Evolutionary conservation across 768 basidiomycete species (phyloP).

Genomic region (Boletus tomentosulus): DNA sequence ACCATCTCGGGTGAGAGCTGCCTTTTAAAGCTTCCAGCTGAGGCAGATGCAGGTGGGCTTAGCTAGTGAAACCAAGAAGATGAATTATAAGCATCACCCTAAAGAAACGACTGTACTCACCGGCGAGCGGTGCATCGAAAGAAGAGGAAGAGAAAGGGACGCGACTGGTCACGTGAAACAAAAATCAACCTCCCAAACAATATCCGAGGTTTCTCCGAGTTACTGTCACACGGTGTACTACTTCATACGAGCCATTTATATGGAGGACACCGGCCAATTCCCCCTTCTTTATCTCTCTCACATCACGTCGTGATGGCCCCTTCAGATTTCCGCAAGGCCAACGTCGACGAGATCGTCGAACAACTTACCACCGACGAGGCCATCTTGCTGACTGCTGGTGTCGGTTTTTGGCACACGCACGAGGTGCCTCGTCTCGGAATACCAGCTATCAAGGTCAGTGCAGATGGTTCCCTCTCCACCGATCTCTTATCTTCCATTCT

Average conservation of each 20-base stretch:
- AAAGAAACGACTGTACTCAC: conserved; percentile 4
- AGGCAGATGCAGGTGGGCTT: conserved; percentile 14
- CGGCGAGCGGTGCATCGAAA: conserved; percentile 14
- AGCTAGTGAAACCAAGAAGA: not conserved
- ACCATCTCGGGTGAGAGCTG: conserved; percentile 18
- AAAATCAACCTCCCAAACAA: conserved; percentile 17
- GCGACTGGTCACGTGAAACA: conserved; percentile 22
- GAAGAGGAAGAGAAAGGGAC: not conserved
- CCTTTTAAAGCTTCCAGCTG: conserved; percentile 20
- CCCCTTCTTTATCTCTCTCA: conserved; percentile 7
- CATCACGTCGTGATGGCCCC: conserved; percentile 45
- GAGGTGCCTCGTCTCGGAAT: conserved; percentile 61
- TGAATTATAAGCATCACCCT: not conserved
- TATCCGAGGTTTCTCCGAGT: not conserved
- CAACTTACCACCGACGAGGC: conserved; percentile 71
- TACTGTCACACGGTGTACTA: conserved; percentile 16
- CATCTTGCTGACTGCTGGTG: conserved; percentile 66
- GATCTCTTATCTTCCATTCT: not conserved
- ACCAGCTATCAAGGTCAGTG: conserved; percentile 59
- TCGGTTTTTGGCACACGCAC: conserved; percentile 76
- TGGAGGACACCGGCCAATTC: not conserved
- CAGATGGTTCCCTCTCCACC: conserved; percentile 2
- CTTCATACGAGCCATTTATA: not conserved
- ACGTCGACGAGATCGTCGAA: conserved; percentile 59
- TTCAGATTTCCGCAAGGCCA: conserved; percentile 64